Conservation (phyloP, 306 rosid genomes). For the Medicago ruthenica region DNA sequence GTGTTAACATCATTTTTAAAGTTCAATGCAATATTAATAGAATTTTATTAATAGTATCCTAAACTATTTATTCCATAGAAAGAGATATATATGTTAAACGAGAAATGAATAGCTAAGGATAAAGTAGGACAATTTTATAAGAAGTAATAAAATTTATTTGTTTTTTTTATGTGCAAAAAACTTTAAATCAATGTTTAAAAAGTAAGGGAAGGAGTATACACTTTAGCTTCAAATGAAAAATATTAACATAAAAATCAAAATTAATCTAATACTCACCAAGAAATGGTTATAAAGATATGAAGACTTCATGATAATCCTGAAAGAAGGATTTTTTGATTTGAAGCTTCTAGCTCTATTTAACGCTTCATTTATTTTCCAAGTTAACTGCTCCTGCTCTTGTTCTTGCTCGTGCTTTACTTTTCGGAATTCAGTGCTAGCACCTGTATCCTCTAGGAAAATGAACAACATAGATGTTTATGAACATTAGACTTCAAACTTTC, state of each 20-base stretch:
- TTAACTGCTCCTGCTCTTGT: not conserved
- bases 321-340: conserved; percentile 21
- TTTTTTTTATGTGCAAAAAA: no score
- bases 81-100: no score
- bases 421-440: not conserved
- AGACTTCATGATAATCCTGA: not conserved
- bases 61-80: no score
- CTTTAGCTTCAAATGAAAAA: not conserved
- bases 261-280: not conserved
- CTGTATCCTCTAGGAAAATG: not conserved
- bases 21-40: no score
- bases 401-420: not conserved
- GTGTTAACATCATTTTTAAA: no score
- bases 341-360: not conserved
- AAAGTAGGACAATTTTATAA: no score
- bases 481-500: not conserved
- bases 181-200: no score
- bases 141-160: no score
- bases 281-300: not conserved
- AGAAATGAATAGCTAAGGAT: no score
- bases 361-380: not conserved
- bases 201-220: not conserved
- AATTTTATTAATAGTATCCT: no score
- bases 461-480: not conserved
- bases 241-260: not conserved